Evolutionary conservation across 2,329 filamentous ascomycete species (phyloP).

Genomic region (Apiospora malaysiana): DNA sequence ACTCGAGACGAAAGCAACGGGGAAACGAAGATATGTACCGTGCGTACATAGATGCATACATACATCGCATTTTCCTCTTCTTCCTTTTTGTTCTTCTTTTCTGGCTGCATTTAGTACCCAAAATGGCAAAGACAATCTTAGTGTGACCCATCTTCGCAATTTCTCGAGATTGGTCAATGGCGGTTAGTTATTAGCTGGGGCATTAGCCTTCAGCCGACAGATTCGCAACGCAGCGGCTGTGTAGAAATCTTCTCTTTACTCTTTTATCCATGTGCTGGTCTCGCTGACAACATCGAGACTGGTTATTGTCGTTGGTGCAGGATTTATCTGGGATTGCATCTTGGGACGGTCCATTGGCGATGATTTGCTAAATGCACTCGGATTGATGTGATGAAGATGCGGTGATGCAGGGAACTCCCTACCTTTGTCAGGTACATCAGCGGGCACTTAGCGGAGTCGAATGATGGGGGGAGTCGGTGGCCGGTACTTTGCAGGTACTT

Average conservation of each 20-base stretch:
- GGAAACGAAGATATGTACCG: background rate
- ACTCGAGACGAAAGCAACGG: background rate
- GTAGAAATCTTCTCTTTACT: background rate
- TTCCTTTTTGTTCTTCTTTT: background rate
- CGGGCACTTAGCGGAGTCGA: background rate
- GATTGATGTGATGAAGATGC: background rate
- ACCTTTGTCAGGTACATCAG: background rate
- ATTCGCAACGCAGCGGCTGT: background rate
- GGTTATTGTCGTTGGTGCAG: background rate
- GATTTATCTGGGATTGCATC: background rate
- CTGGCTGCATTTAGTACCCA: background rate
- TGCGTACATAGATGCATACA: background rate
- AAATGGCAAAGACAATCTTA: background rate
- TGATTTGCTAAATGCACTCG: background rate
- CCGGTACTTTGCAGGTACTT: background rate
- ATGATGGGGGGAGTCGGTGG: background rate
- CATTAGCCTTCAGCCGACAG: slow-evolving; percentile 3
- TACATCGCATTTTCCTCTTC: background rate
- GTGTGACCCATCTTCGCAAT: background rate
- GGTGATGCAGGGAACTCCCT: background rate
- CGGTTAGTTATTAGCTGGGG: slow-evolving; percentile 11
- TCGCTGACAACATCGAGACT: background rate
- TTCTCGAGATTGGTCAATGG: background rate
- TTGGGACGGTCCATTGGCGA: background rate
- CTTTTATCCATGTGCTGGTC: background rate